These are phyloP conservation scores for Epichloe sibirici DNA, from an alignment of 2,329 filamentous ascomycete species.

Conservation along the genomic window DNA sequence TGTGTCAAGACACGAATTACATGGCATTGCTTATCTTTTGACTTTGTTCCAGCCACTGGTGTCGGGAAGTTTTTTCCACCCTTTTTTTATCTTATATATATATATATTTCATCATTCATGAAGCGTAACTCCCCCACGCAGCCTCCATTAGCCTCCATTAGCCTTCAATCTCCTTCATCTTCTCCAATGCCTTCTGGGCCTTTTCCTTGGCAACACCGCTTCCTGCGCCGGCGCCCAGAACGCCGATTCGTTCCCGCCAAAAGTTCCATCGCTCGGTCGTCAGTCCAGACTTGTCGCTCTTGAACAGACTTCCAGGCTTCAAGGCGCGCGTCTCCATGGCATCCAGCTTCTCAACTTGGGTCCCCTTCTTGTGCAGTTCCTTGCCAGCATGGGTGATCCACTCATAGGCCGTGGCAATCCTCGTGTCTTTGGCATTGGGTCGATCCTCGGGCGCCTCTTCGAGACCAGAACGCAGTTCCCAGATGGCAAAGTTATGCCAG, in stretches of 20 bases:
- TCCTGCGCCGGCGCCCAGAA: constrained; percentile 9
- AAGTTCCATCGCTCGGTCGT: constrained; percentile 18
- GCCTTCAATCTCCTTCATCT: constrained; percentile 13
- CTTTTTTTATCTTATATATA: not conserved
- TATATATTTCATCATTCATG: not conserved
- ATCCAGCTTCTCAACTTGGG: constrained; percentile 8
- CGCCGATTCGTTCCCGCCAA: constrained; percentile 18
- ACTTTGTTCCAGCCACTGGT: not conserved
- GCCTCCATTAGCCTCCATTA: not conserved
- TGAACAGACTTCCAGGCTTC: constrained; percentile 12
- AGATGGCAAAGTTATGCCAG: constrained; percentile 18
- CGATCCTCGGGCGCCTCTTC: constrained; percentile 13
- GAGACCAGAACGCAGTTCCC: constrained; percentile 19
- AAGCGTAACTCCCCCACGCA: not conserved
- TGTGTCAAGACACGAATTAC: not conserved
- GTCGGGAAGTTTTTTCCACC: not conserved
- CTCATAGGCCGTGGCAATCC: constrained; percentile 14
- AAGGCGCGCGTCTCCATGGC: constrained; percentile 11
- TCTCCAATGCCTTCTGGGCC: constrained; percentile 10
- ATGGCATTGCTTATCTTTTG: not conserved
- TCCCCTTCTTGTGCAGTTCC: constrained; percentile 12
- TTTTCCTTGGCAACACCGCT: constrained; percentile 12
- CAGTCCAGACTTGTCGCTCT: constrained; percentile 11
- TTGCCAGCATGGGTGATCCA: constrained; percentile 20
- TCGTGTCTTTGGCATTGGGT: constrained; percentile 9